Percentiles rank a stretch among this genome's conserved stretches.
Evolutionary conservation across 495 filamentous ascomycete species (phyloP).

Genomic region (Hyaloscypha hepaticicola): DNA sequence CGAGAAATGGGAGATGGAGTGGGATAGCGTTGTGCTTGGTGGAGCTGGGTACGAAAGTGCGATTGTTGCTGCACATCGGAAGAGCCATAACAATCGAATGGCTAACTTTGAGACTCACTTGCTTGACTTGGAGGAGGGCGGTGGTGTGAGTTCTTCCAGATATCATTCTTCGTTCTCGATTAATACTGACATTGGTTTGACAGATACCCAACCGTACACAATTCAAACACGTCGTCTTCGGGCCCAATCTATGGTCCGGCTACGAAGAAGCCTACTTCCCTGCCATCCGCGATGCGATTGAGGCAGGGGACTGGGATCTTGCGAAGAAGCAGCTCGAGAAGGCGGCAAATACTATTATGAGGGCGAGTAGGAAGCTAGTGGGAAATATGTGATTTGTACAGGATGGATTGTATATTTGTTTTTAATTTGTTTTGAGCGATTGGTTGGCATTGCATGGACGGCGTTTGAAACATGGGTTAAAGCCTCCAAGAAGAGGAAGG

Average conservation of each 20-base stretch:
- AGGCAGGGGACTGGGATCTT: slow-evolving; percentile 65
- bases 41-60: slow-evolving; percentile 64
- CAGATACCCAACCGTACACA: slow-evolving; percentile 86
- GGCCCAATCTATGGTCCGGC: slow-evolving; percentile 75
- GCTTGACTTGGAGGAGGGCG: slow-evolving; percentile 66
- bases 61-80: slow-evolving; percentile 58
- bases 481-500: background rate
- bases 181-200: slow-evolving; percentile 18
- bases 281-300: slow-evolving; percentile 76
- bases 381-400: slow-evolving; percentile 15
- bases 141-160: slow-evolving; percentile 61
- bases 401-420: slow-evolving; percentile 14
- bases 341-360: slow-evolving; percentile 64
- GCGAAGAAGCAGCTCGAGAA: slow-evolving; percentile 71
- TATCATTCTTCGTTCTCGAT: background rate
- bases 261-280: slow-evolving; percentile 80
- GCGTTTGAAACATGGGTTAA: slow-evolving; percentile 2
- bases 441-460: slow-evolving; percentile 13
- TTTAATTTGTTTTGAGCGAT: background rate
- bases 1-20: slow-evolving; percentile 64
- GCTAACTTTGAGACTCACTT: slow-evolving; percentile 79
- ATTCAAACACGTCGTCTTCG: slow-evolving; percentile 92
- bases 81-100: slow-evolving; percentile 70
- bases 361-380: slow-evolving; percentile 59
- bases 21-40: slow-evolving; percentile 67